Evolutionary conservation across 495 filamentous ascomycete species (phyloP).

Genomic region (Lophiotrema nucula): DNA sequence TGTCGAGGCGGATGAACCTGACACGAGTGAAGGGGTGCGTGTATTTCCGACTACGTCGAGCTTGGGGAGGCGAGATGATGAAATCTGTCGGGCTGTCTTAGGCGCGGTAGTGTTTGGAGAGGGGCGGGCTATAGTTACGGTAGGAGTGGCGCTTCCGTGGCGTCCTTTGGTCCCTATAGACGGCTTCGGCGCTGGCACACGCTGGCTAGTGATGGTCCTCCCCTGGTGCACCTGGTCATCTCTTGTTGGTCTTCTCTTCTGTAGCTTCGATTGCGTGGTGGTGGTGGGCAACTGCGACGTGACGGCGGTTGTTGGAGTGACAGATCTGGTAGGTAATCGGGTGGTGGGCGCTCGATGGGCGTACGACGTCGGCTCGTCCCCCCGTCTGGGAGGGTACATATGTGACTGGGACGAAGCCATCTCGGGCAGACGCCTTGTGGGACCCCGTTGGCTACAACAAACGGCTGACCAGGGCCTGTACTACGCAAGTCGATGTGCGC

Average conservation of each 20-base stretch:
- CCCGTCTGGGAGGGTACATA: conserved; percentile 26
- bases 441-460: conserved; percentile 23
- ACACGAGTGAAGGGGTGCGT: conserved; percentile 43
- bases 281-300: conserved; percentile 23
- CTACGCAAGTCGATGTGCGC: conserved; percentile 26
- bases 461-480: conserved; percentile 29
- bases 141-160: conserved; percentile 20
- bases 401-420: conserved; percentile 41
- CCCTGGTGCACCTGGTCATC: conserved; percentile 20
- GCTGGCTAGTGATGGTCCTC: conserved; percentile 14
- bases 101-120: conserved; percentile 4
- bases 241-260: conserved; percentile 30
- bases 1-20: conserved; percentile 43
- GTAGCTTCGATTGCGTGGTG: conserved; percentile 27
- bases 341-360: conserved; percentile 24
- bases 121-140: conserved; percentile 8
- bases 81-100: conserved; percentile 12
- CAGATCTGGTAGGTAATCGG: conserved; percentile 29
- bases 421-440: conserved; percentile 30
- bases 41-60: conserved; percentile 26
- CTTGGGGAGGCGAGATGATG: conserved; percentile 32
- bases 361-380: conserved; percentile 30
- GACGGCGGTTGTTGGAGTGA: conserved; percentile 23
- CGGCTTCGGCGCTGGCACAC: conserved; percentile 13
- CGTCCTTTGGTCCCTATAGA: conserved; percentile 12